These are phyloP conservation scores for Penicillium digitatum DNA, from an alignment of 2,329 filamentous ascomycete species.

Conservation along the genomic window DNA sequence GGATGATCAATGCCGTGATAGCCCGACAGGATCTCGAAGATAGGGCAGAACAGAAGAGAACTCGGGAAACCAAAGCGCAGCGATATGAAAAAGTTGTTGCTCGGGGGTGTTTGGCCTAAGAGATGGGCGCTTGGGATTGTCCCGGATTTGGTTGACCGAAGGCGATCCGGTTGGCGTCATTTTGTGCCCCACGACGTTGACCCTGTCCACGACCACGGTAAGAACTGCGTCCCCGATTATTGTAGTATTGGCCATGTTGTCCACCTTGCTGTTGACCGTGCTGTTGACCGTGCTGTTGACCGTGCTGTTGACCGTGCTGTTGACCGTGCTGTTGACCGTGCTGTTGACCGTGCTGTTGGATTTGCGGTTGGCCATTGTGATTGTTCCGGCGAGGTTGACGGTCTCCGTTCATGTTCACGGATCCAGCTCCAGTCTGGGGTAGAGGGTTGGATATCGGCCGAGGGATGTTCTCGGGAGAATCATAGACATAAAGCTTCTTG, in stretches of 20 bases:
- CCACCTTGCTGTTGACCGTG: neutral
- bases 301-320: slow-evolving; percentile 23
- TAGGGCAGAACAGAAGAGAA: neutral
- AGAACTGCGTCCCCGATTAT: slow-evolving; percentile 39
- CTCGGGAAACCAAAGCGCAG: neutral
- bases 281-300: slow-evolving; percentile 29
- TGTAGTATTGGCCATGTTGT: slow-evolving; percentile 34
- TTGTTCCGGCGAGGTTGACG: slow-evolving; percentile 34
- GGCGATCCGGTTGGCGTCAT: slow-evolving; percentile 30
- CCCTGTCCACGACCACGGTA: slow-evolving; percentile 45
- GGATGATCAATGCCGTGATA: slow-evolving; percentile 10
- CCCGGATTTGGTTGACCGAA: slow-evolving; percentile 26
- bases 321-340: neutral
- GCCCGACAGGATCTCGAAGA: neutral
- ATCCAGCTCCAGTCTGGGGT: slow-evolving; percentile 22
- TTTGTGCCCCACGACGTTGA: slow-evolving; percentile 38
- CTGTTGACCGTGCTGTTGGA: slow-evolving; percentile 29
- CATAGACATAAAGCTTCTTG: slow-evolving; percentile 97
- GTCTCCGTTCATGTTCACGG: slow-evolving; percentile 28
- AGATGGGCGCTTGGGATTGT: slow-evolving; percentile 33
- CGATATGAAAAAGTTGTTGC: neutral
- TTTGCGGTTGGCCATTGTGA: slow-evolving; percentile 22
- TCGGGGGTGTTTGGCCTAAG: slow-evolving; percentile 14
- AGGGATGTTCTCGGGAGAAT: slow-evolving; percentile 90
- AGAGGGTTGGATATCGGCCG: slow-evolving; percentile 64